Percentiles rank a stretch among this genome's conserved stretches.
Conservation (phyloP, 2,329 filamentous ascomycete genomes). For the Microdochium trichocladiopsis region DNA sequence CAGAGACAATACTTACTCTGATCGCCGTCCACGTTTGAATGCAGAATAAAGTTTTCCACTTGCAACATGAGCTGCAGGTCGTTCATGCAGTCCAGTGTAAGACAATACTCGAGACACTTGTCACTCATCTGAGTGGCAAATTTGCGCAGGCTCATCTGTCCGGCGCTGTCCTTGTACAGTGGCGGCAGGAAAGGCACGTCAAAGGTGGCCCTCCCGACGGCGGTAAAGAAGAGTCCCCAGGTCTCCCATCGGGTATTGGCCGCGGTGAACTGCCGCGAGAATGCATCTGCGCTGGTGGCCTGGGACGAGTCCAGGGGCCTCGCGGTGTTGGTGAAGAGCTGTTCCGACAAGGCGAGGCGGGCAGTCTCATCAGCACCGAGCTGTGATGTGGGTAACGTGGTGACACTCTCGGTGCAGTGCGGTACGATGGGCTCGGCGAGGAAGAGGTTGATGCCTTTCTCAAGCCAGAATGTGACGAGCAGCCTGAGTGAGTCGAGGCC, state of each 20-base stretch:
- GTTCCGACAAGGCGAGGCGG: not conserved
- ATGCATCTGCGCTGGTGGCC: constrained; percentile 4
- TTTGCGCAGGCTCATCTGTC: constrained; percentile 7
- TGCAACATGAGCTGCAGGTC: constrained; percentile 36
- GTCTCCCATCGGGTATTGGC: constrained; percentile 15
- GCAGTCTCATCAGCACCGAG: not conserved
- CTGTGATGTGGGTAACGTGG: not conserved
- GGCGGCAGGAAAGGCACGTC: constrained; percentile 5
- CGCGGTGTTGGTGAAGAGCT: constrained; percentile 3
- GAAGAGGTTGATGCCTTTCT: not conserved
- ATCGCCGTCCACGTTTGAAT: constrained; percentile 33
- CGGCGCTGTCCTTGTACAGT: constrained; percentile 7
- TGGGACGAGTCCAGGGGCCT: constrained; percentile 3
- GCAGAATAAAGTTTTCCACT: constrained; percentile 38
- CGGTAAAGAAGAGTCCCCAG: constrained; percentile 13
- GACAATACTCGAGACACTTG: constrained; percentile 12
- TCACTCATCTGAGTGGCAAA: constrained; percentile 12
- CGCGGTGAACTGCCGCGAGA: constrained; percentile 7
- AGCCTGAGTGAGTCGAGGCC: not conserved
- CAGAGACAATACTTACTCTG: constrained; percentile 25
- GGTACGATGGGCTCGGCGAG: not conserved
- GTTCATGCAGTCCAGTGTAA: constrained; percentile 25
- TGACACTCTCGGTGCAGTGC: not conserved
- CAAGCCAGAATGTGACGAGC: not conserved
- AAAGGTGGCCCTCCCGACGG: constrained; percentile 12